Evolutionary conservation across 2,329 filamentous ascomycete genomes (phyloP).

Genomic region (Tolypocladium paradoxum): DNA sequence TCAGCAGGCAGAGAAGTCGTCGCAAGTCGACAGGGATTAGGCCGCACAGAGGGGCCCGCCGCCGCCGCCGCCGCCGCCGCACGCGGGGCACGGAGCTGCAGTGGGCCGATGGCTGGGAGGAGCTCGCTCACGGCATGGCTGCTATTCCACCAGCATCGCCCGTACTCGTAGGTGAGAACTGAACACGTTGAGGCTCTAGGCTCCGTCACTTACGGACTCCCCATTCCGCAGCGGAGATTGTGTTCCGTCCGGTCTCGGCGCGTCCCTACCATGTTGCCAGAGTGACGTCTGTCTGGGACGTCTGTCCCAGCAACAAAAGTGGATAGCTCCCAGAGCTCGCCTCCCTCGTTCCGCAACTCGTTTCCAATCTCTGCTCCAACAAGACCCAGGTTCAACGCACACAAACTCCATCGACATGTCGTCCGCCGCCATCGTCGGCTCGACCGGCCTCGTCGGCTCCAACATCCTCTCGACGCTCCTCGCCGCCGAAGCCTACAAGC

Average conservation of each 20-base stretch:
- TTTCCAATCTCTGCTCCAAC: neutral
- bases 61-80: too few relatives aligned
- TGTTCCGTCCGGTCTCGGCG: too few relatives aligned
- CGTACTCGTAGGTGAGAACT: too few relatives aligned
- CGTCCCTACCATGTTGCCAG: neutral
- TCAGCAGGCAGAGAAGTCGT: slow-evolving; percentile 6
- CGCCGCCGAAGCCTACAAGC: slow-evolving; percentile 36
- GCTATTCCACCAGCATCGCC: too few relatives aligned
- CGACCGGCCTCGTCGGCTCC: slow-evolving; percentile 59
- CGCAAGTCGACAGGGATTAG: slow-evolving; percentile 1
- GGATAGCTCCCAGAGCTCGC: neutral
- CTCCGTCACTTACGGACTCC: too few relatives aligned
- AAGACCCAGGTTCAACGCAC: too few relatives aligned
- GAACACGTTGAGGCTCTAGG: too few relatives aligned
- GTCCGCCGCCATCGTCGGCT: slow-evolving; percentile 46
- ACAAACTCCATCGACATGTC: slow-evolving; percentile 19
- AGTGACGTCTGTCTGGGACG: neutral
- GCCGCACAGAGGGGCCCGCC: neutral
- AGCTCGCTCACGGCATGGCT: too few relatives aligned
- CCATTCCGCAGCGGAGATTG: too few relatives aligned
- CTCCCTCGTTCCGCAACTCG: neutral
- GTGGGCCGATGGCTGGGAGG: neutral
- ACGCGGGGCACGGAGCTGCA: neutral
- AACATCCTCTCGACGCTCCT: slow-evolving; percentile 63
- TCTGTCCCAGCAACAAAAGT: neutral